phyloP scores from a whole-genome alignment of 176 grass and related monocot species.

The Carex kokanica region DNA sequence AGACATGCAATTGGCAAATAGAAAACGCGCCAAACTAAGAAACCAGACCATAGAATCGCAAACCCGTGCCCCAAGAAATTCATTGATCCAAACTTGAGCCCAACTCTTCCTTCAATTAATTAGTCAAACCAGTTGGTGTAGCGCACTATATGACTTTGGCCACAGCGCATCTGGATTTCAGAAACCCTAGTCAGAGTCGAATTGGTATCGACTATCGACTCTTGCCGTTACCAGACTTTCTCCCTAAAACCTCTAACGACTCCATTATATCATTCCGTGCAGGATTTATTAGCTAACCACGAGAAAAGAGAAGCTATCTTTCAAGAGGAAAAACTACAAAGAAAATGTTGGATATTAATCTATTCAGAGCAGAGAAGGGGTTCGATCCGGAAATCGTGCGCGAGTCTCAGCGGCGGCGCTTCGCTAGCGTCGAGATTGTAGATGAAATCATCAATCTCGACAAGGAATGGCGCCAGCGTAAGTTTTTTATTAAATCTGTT shows the following conservation, averaged over 20 bases:
- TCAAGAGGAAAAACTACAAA: background rate
- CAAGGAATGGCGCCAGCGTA: conserved; percentile 77
- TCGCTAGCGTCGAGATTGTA: conserved; percentile 51
- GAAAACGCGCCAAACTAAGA: background rate
- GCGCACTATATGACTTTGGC: background rate
- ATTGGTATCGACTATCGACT: background rate
- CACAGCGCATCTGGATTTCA: background rate
- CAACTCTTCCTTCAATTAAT: background rate
- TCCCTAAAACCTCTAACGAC: background rate
- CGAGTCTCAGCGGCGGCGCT: conserved; percentile 67
- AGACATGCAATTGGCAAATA: background rate
- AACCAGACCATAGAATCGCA: background rate
- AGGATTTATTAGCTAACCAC: background rate
- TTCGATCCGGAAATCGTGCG: conserved; percentile 61
- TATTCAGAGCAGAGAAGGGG: conserved; percentile 74
- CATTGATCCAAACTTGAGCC: background rate
- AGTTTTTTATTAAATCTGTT: background rate
- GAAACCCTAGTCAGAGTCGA: background rate
- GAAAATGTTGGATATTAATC: conserved; percentile 69
- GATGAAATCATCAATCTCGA: conserved; percentile 82
- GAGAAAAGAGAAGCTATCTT: background rate
- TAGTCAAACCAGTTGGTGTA: background rate
- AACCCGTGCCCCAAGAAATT: background rate
- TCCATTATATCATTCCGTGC: background rate
- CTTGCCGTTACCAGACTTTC: background rate